phyloP scores from a whole-genome alignment of 441 rosid species.

The Capsella rubella region DNA sequence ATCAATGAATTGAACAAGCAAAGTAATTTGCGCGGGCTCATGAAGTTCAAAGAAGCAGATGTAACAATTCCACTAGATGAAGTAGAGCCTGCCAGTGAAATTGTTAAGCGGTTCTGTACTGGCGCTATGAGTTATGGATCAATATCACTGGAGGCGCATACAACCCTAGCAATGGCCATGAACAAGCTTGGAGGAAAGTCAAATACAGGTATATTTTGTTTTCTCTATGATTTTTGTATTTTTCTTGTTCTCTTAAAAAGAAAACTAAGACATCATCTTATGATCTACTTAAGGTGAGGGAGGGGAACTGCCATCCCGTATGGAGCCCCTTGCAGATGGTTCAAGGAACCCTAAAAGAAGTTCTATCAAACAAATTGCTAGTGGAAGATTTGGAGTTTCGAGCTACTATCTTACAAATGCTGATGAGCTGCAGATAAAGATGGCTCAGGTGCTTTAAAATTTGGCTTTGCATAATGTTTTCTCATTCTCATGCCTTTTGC shows the following conservation, averaged over 20 bases:
- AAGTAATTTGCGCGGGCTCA: constrained; percentile 94
- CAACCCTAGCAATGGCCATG: constrained; percentile 96
- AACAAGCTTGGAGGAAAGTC: constrained; percentile 98
- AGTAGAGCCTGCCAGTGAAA: constrained; percentile 98
- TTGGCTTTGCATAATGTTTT: constrained; percentile 8
- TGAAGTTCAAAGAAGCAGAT: constrained; percentile 82
- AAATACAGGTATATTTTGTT: constrained; percentile 73
- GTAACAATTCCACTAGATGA: constrained; percentile 78
- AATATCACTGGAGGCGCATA: constrained; percentile 94
- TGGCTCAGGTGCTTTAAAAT: constrained; percentile 90
- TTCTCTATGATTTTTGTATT: background rate
- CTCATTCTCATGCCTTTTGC: background rate
- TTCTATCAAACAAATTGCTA: constrained; percentile 99
- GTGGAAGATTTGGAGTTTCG: constrained; percentile 99
- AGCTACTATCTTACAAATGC: constrained; percentile 98
- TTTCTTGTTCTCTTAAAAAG: background rate
- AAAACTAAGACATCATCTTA: constrained; percentile 11
- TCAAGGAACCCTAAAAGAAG: constrained; percentile 96
- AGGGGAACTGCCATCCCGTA: constrained; percentile 98
- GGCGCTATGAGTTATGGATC: constrained; percentile 99
- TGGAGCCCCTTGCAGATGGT: constrained; percentile 96
- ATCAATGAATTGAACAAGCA: constrained; percentile 89
- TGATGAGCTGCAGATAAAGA: constrained; percentile 97
- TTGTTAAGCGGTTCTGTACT: constrained; percentile 97
- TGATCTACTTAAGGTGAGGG: constrained; percentile 83